phyloP scores from a whole-genome alignment of 2,329 filamentous ascomycete genomes.

The Chalaropsis ovoidea region DNA sequence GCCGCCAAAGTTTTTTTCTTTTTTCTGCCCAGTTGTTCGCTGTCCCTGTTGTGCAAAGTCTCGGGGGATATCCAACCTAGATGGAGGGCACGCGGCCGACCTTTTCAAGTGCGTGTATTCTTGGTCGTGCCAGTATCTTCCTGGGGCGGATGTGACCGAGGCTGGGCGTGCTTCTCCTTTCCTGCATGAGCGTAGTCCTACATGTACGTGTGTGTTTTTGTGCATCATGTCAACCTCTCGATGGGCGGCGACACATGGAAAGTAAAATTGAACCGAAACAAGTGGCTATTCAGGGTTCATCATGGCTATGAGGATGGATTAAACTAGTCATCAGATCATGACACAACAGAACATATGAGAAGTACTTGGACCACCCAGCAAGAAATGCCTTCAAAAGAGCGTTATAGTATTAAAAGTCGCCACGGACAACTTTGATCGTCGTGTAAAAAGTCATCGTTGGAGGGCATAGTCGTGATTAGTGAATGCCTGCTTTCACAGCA shows the following conservation, averaged over 20 bases:
- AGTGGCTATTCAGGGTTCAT: too few relatives aligned
- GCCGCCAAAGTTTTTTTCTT: conserved; percentile 11
- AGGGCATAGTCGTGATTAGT: background rate
- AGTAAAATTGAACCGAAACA: too few relatives aligned
- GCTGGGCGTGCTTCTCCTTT: background rate
- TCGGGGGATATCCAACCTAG: background rate
- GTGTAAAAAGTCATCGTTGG: background rate
- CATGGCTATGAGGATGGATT: too few relatives aligned
- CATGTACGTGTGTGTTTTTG: background rate
- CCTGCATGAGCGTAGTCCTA: background rate
- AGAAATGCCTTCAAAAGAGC: background rate
- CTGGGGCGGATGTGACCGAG: background rate
- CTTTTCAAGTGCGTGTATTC: background rate
- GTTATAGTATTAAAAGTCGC: too few relatives aligned
- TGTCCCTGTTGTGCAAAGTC: background rate
- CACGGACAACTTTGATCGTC: background rate
- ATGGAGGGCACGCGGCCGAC: background rate
- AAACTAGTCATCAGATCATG: background rate
- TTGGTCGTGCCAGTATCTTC: background rate
- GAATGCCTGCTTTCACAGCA: background rate
- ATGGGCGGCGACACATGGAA: too few relatives aligned
- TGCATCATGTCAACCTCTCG: background rate
- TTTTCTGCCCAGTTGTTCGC: conserved; percentile 7
- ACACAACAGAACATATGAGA: background rate
- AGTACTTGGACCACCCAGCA: background rate